Evolutionary conservation across 139 green algal genomes (phyloP).

Genomic region (Chara braunii): DNA sequence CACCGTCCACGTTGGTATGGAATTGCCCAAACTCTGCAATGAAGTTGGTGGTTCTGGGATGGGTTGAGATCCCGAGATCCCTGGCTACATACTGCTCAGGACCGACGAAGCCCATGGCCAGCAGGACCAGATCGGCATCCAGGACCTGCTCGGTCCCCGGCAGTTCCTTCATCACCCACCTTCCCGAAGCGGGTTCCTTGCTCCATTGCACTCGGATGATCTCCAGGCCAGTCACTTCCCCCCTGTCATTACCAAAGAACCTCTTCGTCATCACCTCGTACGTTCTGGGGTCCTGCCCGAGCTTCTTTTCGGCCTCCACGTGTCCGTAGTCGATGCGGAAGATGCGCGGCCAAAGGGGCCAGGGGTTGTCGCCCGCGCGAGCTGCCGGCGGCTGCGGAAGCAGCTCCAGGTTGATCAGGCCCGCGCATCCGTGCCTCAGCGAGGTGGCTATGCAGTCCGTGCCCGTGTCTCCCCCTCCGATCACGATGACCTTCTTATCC

Average conservation of each 20-base stretch:
- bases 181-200: not conserved
- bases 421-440: conserved; percentile 63
- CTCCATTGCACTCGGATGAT: conserved; percentile 47
- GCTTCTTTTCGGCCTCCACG: conserved; percentile 68
- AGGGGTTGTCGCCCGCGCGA: conserved; percentile 70
- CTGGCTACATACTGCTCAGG: conserved; percentile 66
- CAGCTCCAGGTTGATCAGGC: conserved; percentile 86
- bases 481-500: conserved; percentile 87
- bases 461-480: conserved; percentile 85
- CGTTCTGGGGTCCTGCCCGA: conserved; percentile 62
- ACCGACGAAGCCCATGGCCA: conserved; percentile 90
- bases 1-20: conserved; percentile 66
- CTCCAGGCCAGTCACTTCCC: conserved; percentile 66
- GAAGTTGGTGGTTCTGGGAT: conserved; percentile 87
- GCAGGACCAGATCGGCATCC: conserved; percentile 76
- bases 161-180: conserved; percentile 57
- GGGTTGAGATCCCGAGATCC: conserved; percentile 61
- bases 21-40: conserved; percentile 83
- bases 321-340: conserved; percentile 88
- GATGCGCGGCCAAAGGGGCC: conserved; percentile 85
- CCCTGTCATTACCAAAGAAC: conserved; percentile 67
- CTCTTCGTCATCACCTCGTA: conserved; percentile 87
- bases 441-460: conserved; percentile 91
- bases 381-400: conserved; percentile 64
- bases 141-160: conserved; percentile 59